Base-by-base conservation (phyloP, 179 eudicot genomes). In the Silene noctiflora region DNA sequence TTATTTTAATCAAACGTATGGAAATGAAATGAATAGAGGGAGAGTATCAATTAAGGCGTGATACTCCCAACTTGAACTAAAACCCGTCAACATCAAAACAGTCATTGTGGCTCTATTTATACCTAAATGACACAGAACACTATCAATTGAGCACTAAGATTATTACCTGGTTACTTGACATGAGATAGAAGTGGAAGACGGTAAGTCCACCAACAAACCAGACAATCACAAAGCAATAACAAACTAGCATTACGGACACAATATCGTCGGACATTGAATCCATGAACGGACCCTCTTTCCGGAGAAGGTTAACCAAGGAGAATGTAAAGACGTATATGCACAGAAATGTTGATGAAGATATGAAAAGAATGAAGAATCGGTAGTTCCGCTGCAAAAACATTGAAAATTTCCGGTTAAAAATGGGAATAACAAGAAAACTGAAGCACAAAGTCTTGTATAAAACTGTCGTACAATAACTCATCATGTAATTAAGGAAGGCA, bases 81-180 rank as follows among this genome's bases (percentile, higher is more conserved):
- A 33, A 33, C 35, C 35, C 35, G 35, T 33, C 35, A 33, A 33
- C 4, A 33, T 33, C 35, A 33, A 44, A 1, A 19, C 35, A 33
- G 35, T 33, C 35, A 33, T 3, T 33, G 35, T 33, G 5, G 35
- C 5, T 33, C 27, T 25, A 25, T 25, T 25, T 25, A 25, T 25
- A 25, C 2, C 27, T 0, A 25, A 25, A 25, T 25, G 27, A 25
- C 27, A 0, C 27, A 25, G n/a, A 25, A 25, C 27, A 25, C 27
- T 25, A 25, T 25, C 27, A 25, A 0, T 25, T 25, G 27, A 25
- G 27, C 27, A 25, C 27, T 25, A 74, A 61, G 78, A 77, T 58
- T 20, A 71, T 85, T 70, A 89, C 90, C 92, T 89, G 90, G 72
- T 89, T 89, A 42, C 80, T 87, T 16, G 84, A 81, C 82, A 84